Evolutionary conservation across 352 stramenopile genomes (phyloP).

Genomic region (Blastocystis sp.): DNA sequence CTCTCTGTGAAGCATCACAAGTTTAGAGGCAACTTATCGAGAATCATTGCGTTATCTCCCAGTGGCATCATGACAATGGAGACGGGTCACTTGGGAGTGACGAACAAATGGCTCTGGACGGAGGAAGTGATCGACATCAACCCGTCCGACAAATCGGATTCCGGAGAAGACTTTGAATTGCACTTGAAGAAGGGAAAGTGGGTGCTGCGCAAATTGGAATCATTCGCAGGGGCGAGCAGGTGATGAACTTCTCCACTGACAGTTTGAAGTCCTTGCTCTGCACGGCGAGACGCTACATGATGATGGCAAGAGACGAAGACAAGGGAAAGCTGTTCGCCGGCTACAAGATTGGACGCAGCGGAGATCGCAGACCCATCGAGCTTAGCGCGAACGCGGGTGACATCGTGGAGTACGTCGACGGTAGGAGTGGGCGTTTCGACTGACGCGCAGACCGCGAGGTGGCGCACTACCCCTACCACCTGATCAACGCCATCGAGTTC

Average conservation of each 20-base stretch:
- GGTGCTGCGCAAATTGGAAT: not conserved
- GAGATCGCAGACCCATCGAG: constrained; percentile 40
- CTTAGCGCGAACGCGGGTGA: constrained; percentile 69
- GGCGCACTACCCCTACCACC: constrained; percentile 62
- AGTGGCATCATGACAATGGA: constrained; percentile 70
- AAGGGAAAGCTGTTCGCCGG: constrained; percentile 50
- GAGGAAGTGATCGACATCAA: constrained; percentile 70
- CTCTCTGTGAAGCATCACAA: constrained; percentile 70
- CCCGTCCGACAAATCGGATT: constrained; percentile 33
- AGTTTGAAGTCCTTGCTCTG: constrained; percentile 58
- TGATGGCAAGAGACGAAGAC: constrained; percentile 47
- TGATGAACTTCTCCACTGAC: constrained; percentile 70
- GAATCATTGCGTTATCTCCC: constrained; percentile 67
- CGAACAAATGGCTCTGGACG: constrained; percentile 68
- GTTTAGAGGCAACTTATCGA: constrained; percentile 61
- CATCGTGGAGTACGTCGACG: constrained; percentile 68
- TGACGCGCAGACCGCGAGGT: constrained; percentile 59
- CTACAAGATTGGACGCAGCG: constrained; percentile 67
- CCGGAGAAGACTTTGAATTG: constrained; percentile 69
- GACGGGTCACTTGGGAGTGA: constrained; percentile 65
- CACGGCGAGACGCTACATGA: constrained; percentile 62
- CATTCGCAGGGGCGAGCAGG: constrained; percentile 40
- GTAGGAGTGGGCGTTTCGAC: not conserved
- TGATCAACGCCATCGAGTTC: constrained; percentile 48
- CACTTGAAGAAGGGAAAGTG: constrained; percentile 69